These are phyloP conservation scores for Plantago major DNA, from an alignment of 257 asterid species.

Conservation along the genomic window DNA sequence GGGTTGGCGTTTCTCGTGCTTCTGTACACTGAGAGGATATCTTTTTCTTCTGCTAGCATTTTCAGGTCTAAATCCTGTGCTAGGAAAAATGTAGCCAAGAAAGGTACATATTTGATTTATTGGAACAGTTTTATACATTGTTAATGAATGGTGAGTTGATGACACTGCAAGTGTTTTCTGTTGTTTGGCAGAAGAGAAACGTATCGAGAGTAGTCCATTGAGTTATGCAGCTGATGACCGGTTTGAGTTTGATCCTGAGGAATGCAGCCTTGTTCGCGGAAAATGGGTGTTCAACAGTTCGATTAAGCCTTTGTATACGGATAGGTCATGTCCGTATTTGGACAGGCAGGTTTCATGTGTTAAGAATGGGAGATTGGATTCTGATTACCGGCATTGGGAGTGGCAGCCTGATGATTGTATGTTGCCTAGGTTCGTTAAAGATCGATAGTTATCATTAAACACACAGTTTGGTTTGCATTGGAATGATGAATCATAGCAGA, in stretches of 20 bases:
- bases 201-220: slow-evolving; percentile 31
- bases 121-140: neutral
- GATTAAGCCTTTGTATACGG: slow-evolving; percentile 64
- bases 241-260: slow-evolving; percentile 74
- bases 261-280: slow-evolving; percentile 59
- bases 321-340: slow-evolving; percentile 65
- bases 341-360: slow-evolving; percentile 84
- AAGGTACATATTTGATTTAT: neutral
- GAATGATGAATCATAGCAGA: neutral
- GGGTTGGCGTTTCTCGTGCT: slow-evolving; percentile 44
- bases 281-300: slow-evolving; percentile 79
- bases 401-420: slow-evolving; percentile 96
- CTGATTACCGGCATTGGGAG: slow-evolving; percentile 67
- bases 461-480: neutral
- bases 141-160: neutral
- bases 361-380: slow-evolving; percentile 69
- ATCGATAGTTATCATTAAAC: neutral
- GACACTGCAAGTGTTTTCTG: neutral
- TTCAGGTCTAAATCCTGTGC: slow-evolving; percentile 56
- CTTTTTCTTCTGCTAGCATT: slow-evolving; percentile 38
- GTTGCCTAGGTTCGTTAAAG: slow-evolving; percentile 60
- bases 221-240: slow-evolving; percentile 65
- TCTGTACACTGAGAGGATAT: slow-evolving; percentile 52
- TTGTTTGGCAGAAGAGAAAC: slow-evolving; percentile 27
- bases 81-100: slow-evolving; percentile 34